Evolutionary conservation across 345 rosid genomes (phyloP), one percentile per base, ranked within the genome.

Genomic region (Capsella bursapastoris): DNA sequence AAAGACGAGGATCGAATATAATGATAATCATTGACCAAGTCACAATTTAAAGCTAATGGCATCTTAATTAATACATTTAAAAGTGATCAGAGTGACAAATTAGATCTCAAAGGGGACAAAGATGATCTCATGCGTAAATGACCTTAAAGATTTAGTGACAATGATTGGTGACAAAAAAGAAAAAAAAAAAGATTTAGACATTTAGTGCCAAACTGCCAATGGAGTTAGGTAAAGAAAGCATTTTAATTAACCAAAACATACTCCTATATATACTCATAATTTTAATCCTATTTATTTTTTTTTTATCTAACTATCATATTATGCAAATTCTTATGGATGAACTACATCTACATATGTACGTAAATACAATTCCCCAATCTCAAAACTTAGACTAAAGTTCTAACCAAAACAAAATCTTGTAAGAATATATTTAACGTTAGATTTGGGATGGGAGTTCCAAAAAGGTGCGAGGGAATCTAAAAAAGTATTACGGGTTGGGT

Each of bases 111-210:
- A 64, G 57, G 71, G 77, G 71, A 73, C 57, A 73, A 73, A 73
- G 64, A 55, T 73, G 77, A 73, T 73, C 64, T 73, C 77, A 73
- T 73, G 64, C 57, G 31, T 73, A 64, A 64, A 49, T 35, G 64
- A 55, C 64, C 63, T 64, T 73, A 15, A 18, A 55, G 49, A 64
- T 64, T 64, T 48, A 47, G 29, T 64, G 56, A 16, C 55, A 47
- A n/a, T 56, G 60, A 56, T 22, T 14, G 22, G 60, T 31, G 38
- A 56, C 22, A 55, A 28, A 29, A 32, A 18, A 18, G 0, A 0
- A 18, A 18, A 22, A 31, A 56, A 29, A 8, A 28, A 12, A 40
- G 49, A 9, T 35, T 34, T 35, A 59, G 53, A 18, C 18, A 18
- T 18, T 18, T 18, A 18, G 18, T 18, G 18, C 18, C 18, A 18